A percentile compares a stretch with the other conserved stretches of the same genome.
Conservation (phyloP, 441 rosid genomes). For the Jatropha multifida region DNA sequence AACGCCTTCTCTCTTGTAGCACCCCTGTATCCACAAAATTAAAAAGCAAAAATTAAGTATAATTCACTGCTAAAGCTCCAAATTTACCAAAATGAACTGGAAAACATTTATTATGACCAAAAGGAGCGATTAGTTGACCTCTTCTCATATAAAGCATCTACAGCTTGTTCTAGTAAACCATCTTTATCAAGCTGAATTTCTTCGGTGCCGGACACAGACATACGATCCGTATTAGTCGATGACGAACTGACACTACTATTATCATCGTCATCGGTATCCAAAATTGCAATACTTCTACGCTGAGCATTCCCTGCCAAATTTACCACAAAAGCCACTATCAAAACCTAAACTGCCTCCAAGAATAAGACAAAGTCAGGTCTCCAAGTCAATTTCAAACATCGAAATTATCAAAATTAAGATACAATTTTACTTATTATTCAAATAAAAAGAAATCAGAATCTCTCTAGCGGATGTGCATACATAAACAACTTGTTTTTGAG, state of each 20-base stretch:
- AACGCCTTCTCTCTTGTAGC: slow-evolving; percentile 87
- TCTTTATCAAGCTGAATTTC: slow-evolving; percentile 67
- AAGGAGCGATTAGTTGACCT: slow-evolving; percentile 42
- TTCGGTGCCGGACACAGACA: slow-evolving; percentile 47
- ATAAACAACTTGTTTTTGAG: neutral
- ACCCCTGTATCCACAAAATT: slow-evolving; percentile 49
- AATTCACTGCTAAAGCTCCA: neutral
- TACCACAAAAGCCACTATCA: neutral
- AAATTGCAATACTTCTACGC: slow-evolving; percentile 51
- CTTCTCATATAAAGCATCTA: slow-evolving; percentile 85
- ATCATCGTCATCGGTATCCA: slow-evolving; percentile 86
- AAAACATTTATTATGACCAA: neutral
- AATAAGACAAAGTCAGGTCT: neutral
- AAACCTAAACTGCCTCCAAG: neutral
- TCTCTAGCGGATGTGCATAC: too few relatives aligned
- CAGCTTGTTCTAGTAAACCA: slow-evolving; percentile 67
- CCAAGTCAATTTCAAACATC: neutral
- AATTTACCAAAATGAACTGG: slow-evolving; percentile 4
- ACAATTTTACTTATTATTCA: too few relatives aligned
- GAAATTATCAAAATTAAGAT: too few relatives aligned
- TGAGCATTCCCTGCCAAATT: slow-evolving; percentile 47
- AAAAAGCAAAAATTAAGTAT: slow-evolving; percentile 7
- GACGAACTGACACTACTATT: slow-evolving; percentile 72
- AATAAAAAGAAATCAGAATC: too few relatives aligned
- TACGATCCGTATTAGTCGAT: slow-evolving; percentile 65